A percentile compares a stretch with the other conserved stretches of the same genome.
These are phyloP conservation scores for Candida maltosa DNA, from an alignment of 805 yeast species.

Conservation along the genomic window DNA sequence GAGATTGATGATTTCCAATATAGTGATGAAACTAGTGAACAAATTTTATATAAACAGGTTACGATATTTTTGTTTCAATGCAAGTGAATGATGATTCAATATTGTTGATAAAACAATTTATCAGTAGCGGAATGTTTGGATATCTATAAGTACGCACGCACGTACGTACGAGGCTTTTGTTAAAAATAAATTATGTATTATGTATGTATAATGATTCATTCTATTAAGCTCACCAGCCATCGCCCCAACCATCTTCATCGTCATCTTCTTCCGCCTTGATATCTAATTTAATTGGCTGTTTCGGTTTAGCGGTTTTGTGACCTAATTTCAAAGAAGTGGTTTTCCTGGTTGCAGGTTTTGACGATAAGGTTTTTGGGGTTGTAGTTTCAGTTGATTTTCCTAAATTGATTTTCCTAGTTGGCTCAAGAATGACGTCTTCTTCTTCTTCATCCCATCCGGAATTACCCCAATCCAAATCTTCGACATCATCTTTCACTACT, in stretches of 20 bases:
- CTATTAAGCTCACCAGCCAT: conserved; percentile 16
- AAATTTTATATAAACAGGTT: too few relatives aligned
- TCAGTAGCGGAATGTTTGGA: too few relatives aligned
- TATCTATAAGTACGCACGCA: too few relatives aligned
- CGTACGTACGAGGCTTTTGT: too few relatives aligned
- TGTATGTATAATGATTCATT: too few relatives aligned
- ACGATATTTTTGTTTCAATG: too few relatives aligned
- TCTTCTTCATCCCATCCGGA: conserved; percentile 15
- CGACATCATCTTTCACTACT: conserved; percentile 2
- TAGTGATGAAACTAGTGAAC: too few relatives aligned
- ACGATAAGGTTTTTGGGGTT: not conserved
- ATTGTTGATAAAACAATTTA: too few relatives aligned
- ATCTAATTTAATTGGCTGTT: conserved; percentile 20
- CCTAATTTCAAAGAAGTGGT: conserved; percentile 20
- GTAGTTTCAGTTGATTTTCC: conserved; percentile 7
- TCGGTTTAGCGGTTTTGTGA: conserved; percentile 9
- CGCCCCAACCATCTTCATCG: conserved; percentile 34
- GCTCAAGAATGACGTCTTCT: conserved; percentile 10
- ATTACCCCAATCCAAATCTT: conserved; percentile 5
- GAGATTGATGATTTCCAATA: too few relatives aligned
- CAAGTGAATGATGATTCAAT: too few relatives aligned
- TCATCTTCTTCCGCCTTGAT: conserved; percentile 24
- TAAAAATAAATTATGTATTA: too few relatives aligned
- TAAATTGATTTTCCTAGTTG: conserved; percentile 4
- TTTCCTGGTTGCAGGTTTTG: not conserved